These are phyloP conservation scores for Nannochloropsis oceanica DNA, from an alignment of 108 stramenopile genomes.

Conservation along the genomic window DNA sequence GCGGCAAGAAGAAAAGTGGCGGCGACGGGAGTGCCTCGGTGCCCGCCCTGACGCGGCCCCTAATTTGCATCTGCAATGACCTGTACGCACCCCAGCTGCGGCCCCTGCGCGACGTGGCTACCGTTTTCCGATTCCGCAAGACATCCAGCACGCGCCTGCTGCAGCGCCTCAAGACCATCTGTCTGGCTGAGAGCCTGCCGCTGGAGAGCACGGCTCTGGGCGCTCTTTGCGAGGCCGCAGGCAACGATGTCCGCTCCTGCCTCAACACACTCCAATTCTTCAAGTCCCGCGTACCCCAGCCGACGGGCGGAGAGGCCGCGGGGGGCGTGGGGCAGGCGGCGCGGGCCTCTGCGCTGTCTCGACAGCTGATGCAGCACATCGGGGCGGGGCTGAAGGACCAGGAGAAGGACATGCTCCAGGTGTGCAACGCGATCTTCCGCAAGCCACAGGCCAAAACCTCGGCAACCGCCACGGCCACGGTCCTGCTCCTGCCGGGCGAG, in stretches of 20 bases:
- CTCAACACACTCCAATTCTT: constrained; percentile 79
- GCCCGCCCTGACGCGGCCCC: constrained; percentile 59
- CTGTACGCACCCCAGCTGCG: constrained; percentile 77
- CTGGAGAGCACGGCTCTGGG: constrained; percentile 37
- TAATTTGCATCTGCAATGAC: constrained; percentile 96
- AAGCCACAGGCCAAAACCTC: neutral
- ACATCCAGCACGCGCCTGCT: constrained; percentile 53
- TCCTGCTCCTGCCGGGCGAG: neutral
- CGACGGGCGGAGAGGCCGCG: neutral
- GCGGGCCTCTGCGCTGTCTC: neutral
- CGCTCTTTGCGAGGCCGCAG: constrained; percentile 48
- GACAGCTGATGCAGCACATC: neutral
- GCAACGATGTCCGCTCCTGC: constrained; percentile 75
- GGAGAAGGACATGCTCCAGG: neutral
- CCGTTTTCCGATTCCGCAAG: constrained; percentile 55
- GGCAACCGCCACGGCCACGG: neutral
- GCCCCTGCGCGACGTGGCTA: constrained; percentile 65
- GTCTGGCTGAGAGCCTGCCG: constrained; percentile 42
- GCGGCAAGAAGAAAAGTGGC: constrained; percentile 3
- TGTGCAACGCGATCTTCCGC: neutral
- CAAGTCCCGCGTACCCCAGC: neutral
- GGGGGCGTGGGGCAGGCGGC: neutral
- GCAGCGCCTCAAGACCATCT: constrained; percentile 58
- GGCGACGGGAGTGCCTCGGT: neutral
- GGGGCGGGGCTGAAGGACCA: neutral